phyloP scores from a whole-genome alignment of 2,329 filamentous ascomycete species.

The Aspergillus spinulosporus region DNA sequence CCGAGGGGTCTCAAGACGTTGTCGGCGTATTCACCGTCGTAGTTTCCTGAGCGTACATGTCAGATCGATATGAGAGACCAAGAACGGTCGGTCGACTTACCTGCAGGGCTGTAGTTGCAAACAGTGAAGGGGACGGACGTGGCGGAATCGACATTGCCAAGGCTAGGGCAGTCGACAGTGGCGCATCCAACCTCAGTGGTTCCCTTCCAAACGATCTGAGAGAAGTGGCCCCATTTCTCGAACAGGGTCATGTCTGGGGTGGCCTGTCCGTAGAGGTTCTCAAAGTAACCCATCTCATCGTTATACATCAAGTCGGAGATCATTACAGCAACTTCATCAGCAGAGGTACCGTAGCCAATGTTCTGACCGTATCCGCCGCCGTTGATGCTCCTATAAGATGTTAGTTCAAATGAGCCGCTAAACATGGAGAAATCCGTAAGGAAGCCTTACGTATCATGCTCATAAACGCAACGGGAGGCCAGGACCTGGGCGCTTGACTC shows the following conservation, averaged over 20 bases:
- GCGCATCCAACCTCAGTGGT: conserved; percentile 65
- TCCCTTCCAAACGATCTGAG: conserved; percentile 70
- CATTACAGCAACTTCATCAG: conserved; percentile 62
- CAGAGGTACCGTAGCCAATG: conserved; percentile 68
- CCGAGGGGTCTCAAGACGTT: conserved; percentile 53
- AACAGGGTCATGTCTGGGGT: conserved; percentile 65
- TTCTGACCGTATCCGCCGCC: conserved; percentile 83
- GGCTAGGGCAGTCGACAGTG: conserved; percentile 47
- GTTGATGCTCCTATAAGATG: conserved; percentile 47
- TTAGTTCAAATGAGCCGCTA: conserved; percentile 7
- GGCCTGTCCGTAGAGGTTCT: conserved; percentile 58
- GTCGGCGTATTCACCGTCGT: conserved; percentile 52
- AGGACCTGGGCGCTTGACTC: conserved; percentile 64
- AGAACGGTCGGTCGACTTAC: conserved; percentile 52
- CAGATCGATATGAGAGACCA: neutral
- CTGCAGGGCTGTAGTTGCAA: conserved; percentile 79
- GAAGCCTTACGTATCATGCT: conserved; percentile 67
- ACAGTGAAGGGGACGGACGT: conserved; percentile 70
- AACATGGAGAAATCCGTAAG: neutral
- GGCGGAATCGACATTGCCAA: conserved; percentile 45
- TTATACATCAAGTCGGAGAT: conserved; percentile 90
- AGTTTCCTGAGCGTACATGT: conserved; percentile 50
- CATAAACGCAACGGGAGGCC: conserved; percentile 68
- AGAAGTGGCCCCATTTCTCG: conserved; percentile 70
- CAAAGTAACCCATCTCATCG: conserved; percentile 64